A percentile compares a stretch with the other conserved stretches of the same genome.
Evolutionary conservation across 352 stramenopile genomes (phyloP).

Genomic region (Pythium phragmiticola): DNA sequence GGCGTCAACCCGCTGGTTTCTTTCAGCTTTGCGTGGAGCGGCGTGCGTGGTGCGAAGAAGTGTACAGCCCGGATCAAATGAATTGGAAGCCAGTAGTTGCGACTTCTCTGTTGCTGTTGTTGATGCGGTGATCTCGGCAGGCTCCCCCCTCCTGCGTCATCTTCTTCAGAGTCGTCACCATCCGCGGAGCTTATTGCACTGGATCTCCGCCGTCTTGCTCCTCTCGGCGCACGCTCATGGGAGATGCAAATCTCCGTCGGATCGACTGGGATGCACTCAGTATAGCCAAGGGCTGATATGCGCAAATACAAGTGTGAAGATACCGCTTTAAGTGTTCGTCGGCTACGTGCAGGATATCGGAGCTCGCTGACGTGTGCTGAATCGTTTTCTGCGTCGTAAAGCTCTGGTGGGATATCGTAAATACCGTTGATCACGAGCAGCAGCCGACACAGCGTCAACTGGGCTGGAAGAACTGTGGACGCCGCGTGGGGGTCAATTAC

Average conservation of each 20-base stretch:
- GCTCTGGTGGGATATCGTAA: slow-evolving; percentile 76
- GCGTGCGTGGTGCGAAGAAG: slow-evolving; percentile 74
- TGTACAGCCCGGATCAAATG: slow-evolving; percentile 77
- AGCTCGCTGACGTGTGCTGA: slow-evolving; percentile 1
- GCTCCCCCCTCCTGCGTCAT: slow-evolving; percentile 20
- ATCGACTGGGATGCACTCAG: slow-evolving; percentile 72
- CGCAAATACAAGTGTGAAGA: slow-evolving; percentile 64
- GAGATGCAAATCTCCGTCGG: slow-evolving; percentile 50
- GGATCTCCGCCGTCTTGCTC: slow-evolving; percentile 35
- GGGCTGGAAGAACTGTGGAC: slow-evolving; percentile 44
- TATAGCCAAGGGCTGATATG: slow-evolving; percentile 70
- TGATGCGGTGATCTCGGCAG: slow-evolving; percentile 11
- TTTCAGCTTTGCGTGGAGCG: slow-evolving; percentile 70
- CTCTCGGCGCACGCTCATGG: slow-evolving; percentile 45
- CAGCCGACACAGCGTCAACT: slow-evolving; percentile 76
- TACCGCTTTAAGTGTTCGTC: background rate
- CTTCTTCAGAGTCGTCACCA: slow-evolving; percentile 30
- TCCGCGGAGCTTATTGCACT: slow-evolving; percentile 27
- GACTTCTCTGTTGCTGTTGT: background rate
- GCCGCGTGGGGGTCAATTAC: slow-evolving; percentile 45
- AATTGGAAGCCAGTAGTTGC: slow-evolving; percentile 75
- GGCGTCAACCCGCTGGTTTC: slow-evolving; percentile 68
- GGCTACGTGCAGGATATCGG: background rate
- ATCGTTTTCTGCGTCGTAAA: slow-evolving; percentile 64
- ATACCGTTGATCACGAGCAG: slow-evolving; percentile 79